These are phyloP conservation scores for Dipodascopsis uninucleata DNA, from an alignment of 805 yeast genomes.

Conservation along the genomic window DNA sequence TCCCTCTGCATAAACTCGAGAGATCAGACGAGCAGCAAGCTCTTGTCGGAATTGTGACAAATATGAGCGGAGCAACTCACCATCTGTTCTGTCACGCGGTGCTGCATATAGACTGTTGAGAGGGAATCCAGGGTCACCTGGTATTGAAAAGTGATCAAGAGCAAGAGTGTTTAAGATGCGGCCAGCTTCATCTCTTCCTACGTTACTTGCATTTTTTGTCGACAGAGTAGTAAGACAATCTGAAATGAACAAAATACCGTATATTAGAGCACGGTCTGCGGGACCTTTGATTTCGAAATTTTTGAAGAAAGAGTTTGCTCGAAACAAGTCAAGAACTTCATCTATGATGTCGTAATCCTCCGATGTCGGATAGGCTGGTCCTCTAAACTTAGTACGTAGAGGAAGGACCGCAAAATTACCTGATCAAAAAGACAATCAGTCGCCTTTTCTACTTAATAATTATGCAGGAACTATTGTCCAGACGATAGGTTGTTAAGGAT, in stretches of 20 bases:
- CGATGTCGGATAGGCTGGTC: constrained; percentile 81
- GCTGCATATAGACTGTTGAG: constrained; percentile 73
- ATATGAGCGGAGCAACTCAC: constrained; percentile 74
- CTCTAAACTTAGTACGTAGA: constrained; percentile 75
- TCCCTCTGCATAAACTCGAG: constrained; percentile 57
- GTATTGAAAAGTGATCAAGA: constrained; percentile 81
- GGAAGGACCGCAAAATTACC: constrained; percentile 82
- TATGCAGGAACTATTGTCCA: too few species aligned
- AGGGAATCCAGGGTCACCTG: constrained; percentile 95
- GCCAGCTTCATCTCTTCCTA: constrained; percentile 36
- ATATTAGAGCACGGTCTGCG: constrained; percentile 86
- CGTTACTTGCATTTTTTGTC: constrained; percentile 37
- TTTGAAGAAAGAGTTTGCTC: constrained; percentile 94
- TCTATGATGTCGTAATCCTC: constrained; percentile 84
- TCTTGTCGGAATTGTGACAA: constrained; percentile 94
- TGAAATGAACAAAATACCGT: constrained; percentile 85
- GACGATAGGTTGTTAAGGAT: too few species aligned
- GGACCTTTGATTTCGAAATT: constrained; percentile 96
- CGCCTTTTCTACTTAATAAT: not conserved
- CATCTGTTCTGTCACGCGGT: constrained; percentile 69
- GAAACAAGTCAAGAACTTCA: constrained; percentile 82
- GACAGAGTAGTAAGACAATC: constrained; percentile 73
- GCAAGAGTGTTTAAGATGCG: constrained; percentile 73
- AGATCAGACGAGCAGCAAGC: constrained; percentile 72
- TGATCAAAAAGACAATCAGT: constrained; percentile 38